A percentile compares a stretch with the other conserved stretches of the same genome.
phyloP scores from a whole-genome alignment of 2,329 filamentous ascomycete species.

The Daldinia sp. region DNA sequence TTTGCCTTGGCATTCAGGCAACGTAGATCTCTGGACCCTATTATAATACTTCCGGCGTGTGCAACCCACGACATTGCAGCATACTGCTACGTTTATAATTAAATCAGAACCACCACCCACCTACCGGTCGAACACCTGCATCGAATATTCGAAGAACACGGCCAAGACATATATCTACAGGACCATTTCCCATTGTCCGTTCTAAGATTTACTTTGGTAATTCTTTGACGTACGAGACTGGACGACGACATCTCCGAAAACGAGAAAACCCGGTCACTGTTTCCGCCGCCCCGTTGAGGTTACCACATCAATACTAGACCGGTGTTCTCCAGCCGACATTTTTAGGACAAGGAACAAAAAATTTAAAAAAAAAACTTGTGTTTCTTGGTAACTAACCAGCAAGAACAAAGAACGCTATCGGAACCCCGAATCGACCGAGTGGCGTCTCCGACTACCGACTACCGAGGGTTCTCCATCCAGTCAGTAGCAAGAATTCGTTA shows the following conservation, averaged over 20 bases:
- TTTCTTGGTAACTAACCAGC: neutral
- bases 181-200: slow-evolving; percentile 1
- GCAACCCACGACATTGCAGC: slow-evolving; percentile 32
- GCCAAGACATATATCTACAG: slow-evolving; percentile 37
- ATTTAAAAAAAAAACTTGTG: neutral
- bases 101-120: slow-evolving; percentile 27
- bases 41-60: slow-evolving; percentile 28
- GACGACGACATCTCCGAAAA: slow-evolving; percentile 24
- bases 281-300: slow-evolving; percentile 17
- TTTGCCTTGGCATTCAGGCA: slow-evolving; percentile 38
- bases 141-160: slow-evolving; percentile 42
- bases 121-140: slow-evolving; percentile 35
- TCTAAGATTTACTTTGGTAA: slow-evolving; percentile 5
- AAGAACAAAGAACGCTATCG: slow-evolving; percentile 31
- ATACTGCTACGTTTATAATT: slow-evolving; percentile 12
- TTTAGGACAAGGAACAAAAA: neutral
- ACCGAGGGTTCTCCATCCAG: slow-evolving; percentile 19
- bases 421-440: slow-evolving; percentile 36
- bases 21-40: slow-evolving; percentile 28
- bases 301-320: slow-evolving; percentile 9
- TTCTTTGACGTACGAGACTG: slow-evolving; percentile 9
- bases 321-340: neutral
- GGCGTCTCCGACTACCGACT: slow-evolving; percentile 34
- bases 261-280: slow-evolving; percentile 21
- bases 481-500: neutral